Evolutionary conservation across 495 filamentous ascomycete species (phyloP), one percentile per base, ranked within the genome.

Genomic region (Aspergillus bridgeri): DNA sequence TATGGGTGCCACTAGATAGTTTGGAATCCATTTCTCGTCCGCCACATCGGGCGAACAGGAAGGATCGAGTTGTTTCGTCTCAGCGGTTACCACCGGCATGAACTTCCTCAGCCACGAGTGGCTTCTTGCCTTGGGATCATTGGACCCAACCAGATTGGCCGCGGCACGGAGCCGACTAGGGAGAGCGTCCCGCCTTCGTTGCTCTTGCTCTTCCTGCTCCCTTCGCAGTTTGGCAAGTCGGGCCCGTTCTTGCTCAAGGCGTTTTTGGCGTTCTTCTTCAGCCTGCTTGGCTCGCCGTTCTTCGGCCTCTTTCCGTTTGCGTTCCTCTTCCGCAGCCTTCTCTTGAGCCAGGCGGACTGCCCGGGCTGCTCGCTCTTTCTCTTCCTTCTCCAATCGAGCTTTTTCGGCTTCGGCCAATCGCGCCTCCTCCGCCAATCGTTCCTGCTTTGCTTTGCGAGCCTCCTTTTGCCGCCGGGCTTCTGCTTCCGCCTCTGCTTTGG

Each of bases 1-100:
- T 22, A 92, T 74, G 18, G 89, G 81, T 18, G 89, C 88, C 55
- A 86, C 86, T 63, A 92, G 81, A 46, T 87, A 86, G 60, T 91
- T 92, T 25, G 89, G 83, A 61, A 91, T 75, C 88, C 89, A 92
- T 68, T 83, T 80, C 61, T 92, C 89, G 22, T 77, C 70, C 6
- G 75, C 74, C 43, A 75, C 57, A 22, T 81, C 73, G 23, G 51
- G 50, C 19, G 58, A 62, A 64, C 75, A 81, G 20, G 55, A 56
- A 27, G 76, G 71, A 38, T 82, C 72, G 20, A 83, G 70, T 49
- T 83, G 78, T 29, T 65, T 57, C 11, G 76, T 80, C 45, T 72
- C 70, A 13, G 75, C 81, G 42, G 79, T 82, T 18, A 76, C 76
- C 9, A 84, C 62, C 18, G 81, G 81, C 62, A 82, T 73, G 60